These are phyloP conservation scores for Pachysandra terminalis DNA, from an alignment of 164 flowering plant species.

Conservation along the genomic window DNA sequence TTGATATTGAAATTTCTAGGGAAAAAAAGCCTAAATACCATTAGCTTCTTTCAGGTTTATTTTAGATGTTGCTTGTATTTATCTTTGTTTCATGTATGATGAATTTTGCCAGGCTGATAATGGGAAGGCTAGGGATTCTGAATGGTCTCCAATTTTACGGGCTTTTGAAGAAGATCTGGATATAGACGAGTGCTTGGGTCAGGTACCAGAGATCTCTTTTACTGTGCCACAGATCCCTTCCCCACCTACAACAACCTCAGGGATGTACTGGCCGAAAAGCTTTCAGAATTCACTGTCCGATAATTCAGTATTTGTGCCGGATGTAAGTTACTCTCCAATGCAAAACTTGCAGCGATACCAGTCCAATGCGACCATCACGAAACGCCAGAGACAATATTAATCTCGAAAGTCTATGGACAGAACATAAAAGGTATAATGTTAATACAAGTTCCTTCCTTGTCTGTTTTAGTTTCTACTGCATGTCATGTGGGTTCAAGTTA, in stretches of 20 bases:
- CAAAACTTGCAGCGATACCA: slow-evolving; percentile 12
- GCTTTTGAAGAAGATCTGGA: slow-evolving; percentile 44
- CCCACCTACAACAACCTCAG: slow-evolving; percentile 76
- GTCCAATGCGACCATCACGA: slow-evolving; percentile 12
- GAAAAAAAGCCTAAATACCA: too few relatives aligned
- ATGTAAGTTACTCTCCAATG: slow-evolving; percentile 28
- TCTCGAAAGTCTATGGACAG: background rate
- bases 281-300: slow-evolving; percentile 24
- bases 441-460: background rate
- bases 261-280: slow-evolving; percentile 62
- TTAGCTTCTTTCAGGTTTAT: background rate
- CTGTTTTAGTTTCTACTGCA: background rate
- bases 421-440: background rate
- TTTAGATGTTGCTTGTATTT: background rate
- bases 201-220: slow-evolving; percentile 60
- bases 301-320: slow-evolving; percentile 60
- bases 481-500: too few relatives aligned
- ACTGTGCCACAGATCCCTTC: slow-evolving; percentile 64
- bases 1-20: too few relatives aligned
- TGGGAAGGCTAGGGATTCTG: slow-evolving; percentile 61
- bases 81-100: background rate
- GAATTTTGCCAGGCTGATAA: slow-evolving; percentile 51
- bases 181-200: slow-evolving; percentile 48
- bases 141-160: slow-evolving; percentile 46
- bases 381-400: slow-evolving; percentile 25